Evolutionary conservation across 768 basidiomycete genomes (phyloP).

Genomic region (Phylloporus sp.): DNA sequence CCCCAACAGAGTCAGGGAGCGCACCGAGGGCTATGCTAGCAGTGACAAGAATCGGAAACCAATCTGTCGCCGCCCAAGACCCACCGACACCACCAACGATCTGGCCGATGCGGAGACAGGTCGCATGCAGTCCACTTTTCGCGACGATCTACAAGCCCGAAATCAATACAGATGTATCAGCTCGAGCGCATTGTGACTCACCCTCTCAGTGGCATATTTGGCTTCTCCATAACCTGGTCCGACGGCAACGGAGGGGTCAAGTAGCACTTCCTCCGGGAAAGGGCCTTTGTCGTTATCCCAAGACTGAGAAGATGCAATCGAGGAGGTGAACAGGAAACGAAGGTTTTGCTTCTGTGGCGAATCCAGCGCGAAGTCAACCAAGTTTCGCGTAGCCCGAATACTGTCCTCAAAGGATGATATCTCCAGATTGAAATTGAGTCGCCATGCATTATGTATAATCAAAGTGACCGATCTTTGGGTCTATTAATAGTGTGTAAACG

Average conservation of each 20-base stretch:
- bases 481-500: conserved; percentile 12
- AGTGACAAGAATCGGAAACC: conserved; percentile 39
- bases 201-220: conserved; percentile 38
- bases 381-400: conserved; percentile 37
- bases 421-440: conserved; percentile 39
- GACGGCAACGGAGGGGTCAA: conserved; percentile 31
- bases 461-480: conserved; percentile 31
- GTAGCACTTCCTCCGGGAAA: conserved; percentile 34
- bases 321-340: conserved; percentile 41
- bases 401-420: conserved; percentile 43
- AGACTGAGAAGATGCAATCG: conserved; percentile 32
- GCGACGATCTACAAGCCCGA: conserved; percentile 32
- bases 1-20: conserved; percentile 30
- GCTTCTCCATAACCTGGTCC: conserved; percentile 45
- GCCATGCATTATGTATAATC: conserved; percentile 44
- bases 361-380: conserved; percentile 15
- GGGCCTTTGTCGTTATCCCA: conserved; percentile 28
- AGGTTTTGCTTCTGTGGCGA: conserved; percentile 23
- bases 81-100: too few relatives aligned
- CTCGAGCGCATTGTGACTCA: conserved; percentile 6
- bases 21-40: conserved; percentile 22
- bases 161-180: too few relatives aligned
- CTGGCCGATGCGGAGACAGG: conserved; percentile 23
- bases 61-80: too few relatives aligned
- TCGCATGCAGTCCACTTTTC: conserved; percentile 34